Conservation (phyloP, 2,329 filamentous ascomycete species). For the Hypomyces rosellus region DNA sequence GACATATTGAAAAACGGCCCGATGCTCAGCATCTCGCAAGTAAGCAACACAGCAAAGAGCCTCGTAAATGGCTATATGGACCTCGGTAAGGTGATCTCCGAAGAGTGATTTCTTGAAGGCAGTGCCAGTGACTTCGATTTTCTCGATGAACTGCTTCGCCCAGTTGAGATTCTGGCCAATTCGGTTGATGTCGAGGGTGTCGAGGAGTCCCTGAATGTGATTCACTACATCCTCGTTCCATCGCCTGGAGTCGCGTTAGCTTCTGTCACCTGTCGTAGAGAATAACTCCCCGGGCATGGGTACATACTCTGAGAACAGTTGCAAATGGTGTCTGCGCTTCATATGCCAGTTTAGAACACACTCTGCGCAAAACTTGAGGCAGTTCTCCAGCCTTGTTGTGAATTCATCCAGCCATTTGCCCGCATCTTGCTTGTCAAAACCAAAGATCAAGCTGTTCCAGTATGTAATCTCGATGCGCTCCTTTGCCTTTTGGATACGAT, state of each 20-base stretch:
- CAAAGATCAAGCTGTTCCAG: constrained; percentile 62
- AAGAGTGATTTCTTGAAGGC: constrained; percentile 42
- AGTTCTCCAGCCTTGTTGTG: constrained; percentile 47
- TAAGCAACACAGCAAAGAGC: constrained; percentile 79
- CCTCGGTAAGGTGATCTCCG: constrained; percentile 44
- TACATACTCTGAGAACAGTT: constrained; percentile 54
- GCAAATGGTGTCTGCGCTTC: constrained; percentile 56
- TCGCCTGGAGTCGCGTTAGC: constrained; percentile 25
- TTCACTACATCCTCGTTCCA: constrained; percentile 46
- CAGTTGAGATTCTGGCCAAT: constrained; percentile 54
- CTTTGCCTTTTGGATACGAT: constrained; percentile 49
- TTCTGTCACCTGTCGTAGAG: neutral
- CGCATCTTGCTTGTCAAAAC: constrained; percentile 55
- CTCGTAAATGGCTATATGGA: constrained; percentile 80
- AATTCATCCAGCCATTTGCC: constrained; percentile 56
- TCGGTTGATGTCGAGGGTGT: constrained; percentile 54
- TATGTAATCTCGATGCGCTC: constrained; percentile 56
- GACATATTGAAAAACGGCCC: constrained; percentile 67
- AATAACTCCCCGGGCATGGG: neutral
- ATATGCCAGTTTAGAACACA: constrained; percentile 72
- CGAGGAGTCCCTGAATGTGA: constrained; percentile 50
- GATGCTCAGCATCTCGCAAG: constrained; percentile 49
- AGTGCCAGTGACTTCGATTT: constrained; percentile 41
- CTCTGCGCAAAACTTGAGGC: constrained; percentile 58
- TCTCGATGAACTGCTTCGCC: constrained; percentile 49